Percentiles rank a stretch among this genome's conserved stretches.
Conservation (phyloP, 352 stramenopile genomes). For the Pythium graminicola region DNA sequence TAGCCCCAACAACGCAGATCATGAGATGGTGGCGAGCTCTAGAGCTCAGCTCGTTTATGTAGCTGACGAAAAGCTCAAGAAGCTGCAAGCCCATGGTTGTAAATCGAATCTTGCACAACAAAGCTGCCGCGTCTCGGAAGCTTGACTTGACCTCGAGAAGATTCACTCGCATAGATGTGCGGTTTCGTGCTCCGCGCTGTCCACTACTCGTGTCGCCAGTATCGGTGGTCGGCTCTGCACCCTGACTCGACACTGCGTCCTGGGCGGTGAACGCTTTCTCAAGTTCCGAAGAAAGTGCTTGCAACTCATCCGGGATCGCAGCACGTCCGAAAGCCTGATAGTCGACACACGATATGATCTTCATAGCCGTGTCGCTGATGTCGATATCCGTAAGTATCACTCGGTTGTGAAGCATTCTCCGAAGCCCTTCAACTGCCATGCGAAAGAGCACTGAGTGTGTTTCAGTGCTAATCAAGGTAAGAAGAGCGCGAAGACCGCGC, state of each 20-base stretch:
- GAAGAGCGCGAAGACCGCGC: constrained; percentile 48
- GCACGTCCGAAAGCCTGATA: constrained; percentile 75
- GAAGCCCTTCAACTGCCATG: constrained; percentile 68
- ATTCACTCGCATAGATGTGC: constrained; percentile 15
- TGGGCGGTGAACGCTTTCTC: constrained; percentile 4
- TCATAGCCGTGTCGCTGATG: constrained; percentile 70
- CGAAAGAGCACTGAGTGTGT: constrained; percentile 57
- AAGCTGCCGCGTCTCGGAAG: constrained; percentile 26
- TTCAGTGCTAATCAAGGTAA: constrained; percentile 75
- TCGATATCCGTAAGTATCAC: constrained; percentile 75
- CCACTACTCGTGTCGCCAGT: not conserved
- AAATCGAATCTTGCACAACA: constrained; percentile 65
- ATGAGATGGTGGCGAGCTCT: constrained; percentile 47
- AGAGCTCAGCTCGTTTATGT: constrained; percentile 37
- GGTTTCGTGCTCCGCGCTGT: not conserved
- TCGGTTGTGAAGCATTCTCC: constrained; percentile 74
- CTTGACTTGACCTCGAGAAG: constrained; percentile 19
- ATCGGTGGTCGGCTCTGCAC: not conserved
- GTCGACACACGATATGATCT: constrained; percentile 77
- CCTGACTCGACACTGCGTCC: not conserved
- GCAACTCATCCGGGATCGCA: constrained; percentile 56
- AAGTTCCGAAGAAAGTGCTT: constrained; percentile 8
- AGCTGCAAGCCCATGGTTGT: constrained; percentile 67
- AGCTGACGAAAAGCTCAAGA: constrained; percentile 61
- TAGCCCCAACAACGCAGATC: constrained; percentile 50